phyloP scores from a whole-genome alignment of 192 early-diverging fungal species.

The Coemansia sp. region DNA sequence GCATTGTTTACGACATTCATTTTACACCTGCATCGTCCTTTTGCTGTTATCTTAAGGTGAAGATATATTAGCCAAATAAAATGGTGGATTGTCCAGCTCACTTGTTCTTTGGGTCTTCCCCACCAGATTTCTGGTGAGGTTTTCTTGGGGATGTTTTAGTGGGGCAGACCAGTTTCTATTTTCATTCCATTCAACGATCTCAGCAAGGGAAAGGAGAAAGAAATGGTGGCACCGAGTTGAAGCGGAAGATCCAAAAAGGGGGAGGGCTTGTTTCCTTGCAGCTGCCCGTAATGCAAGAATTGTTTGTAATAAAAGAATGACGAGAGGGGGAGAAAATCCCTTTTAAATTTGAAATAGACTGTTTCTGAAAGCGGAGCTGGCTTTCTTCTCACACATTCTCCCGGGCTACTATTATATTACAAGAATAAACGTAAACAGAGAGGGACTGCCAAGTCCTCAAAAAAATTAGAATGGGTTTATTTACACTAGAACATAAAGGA shows the following conservation, averaged over 20 bases:
- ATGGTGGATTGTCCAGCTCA: too few species aligned
- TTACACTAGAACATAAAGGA: not conserved
- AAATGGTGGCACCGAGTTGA: too few species aligned
- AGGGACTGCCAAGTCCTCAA: not conserved
- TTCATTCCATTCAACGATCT: too few species aligned
- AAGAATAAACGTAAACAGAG: not conserved
- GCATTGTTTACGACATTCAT: not conserved
- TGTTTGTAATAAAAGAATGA: not conserved
- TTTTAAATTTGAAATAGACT: not conserved
- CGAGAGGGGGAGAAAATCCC: not conserved
- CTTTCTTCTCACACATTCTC: conserved; percentile 15
- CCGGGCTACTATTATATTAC: conserved; percentile 6
- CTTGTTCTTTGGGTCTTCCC: not conserved
- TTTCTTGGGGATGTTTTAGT: too few species aligned
- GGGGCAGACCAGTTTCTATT: too few species aligned
- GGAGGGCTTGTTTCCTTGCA: not conserved
- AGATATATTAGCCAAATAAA: too few species aligned
- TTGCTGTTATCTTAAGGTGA: too few species aligned
- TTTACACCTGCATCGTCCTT: too few species aligned
- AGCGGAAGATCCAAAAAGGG: not conserved
- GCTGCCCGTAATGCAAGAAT: conserved; percentile 1
- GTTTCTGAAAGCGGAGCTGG: conserved; percentile 4
- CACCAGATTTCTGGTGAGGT: not conserved
- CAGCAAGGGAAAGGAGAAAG: too few species aligned
- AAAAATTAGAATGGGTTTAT: not conserved